Evolutionary conservation across 2,329 filamentous ascomycete species (phyloP), one percentile per base, ranked within the genome.

Genomic region (Aspergillus flavus): DNA sequence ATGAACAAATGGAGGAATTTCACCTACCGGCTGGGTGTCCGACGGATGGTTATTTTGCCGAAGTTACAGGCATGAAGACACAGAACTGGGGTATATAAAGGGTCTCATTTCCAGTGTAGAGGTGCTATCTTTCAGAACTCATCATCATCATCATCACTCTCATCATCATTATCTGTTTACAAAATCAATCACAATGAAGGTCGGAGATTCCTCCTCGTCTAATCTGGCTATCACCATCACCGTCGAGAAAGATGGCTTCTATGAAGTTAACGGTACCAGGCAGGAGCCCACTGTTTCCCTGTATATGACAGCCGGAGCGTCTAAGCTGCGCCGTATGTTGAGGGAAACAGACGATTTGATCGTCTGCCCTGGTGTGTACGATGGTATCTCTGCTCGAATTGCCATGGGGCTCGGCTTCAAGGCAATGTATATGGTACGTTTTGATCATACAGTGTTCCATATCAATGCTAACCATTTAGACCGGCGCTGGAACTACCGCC

Each of bases 291-390:
- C 66, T 16, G 67, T 75, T 23, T 71, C 69, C 58, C 63, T 75
- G 41, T 64, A 73, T 57, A 68, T 75, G 46, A 69, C 71, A 28
- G 68, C 71, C 0, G 73, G 71, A 5, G 71, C 73, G n/a, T 69
- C 69, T 28, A 75, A 75, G 63, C 58, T 75, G 43, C 73, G 73
- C 10, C 67, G 69, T 3, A 69, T 72, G 63, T 59, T 75, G 5
- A 68, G 64, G 7, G 72, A 75, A 11, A 71, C 71, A 3, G 69
- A 71, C 32, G 71, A 73, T 5, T 55, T 75, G 58, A 74, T 91
- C 45, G 81, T 89, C 3, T 87, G 85, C 58, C 88, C 88, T 0
- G 88, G 89, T 36, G 88, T 91, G 2, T 90, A 90, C 71, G 89
- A 91, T 79, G 89, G 89, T 14, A 83, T 90, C 60, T 87, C 86